Evolutionary conservation across 352 stramenopile species (phyloP), one percentile per base, ranked within the genome.

Genomic region (Globisporangium iwayamae): DNA sequence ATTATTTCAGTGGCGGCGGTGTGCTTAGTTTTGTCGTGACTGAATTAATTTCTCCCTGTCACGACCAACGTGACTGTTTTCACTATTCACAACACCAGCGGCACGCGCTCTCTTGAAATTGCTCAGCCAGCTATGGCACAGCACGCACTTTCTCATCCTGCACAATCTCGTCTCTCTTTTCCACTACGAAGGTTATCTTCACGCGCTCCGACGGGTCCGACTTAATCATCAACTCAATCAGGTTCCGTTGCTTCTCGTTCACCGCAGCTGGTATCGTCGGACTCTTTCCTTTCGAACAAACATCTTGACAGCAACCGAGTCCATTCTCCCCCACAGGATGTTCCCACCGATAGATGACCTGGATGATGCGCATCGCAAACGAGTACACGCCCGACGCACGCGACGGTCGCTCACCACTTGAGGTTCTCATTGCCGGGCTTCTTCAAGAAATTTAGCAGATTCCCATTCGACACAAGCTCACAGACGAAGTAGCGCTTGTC

Each of bases 331-430:
- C 41, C 41, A 47, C 1, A 18, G 41, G 0, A 47, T 7, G 14
- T n/a, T 3, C 10, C 41, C 41, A 47, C 41, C 22, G 14, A 20
- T 20, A 28, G 25, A 28, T 28, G 14, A 47, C 41, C 16, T 45
- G 7, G 18, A 57, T 45, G 30, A 63, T 55, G 38, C 57, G 53
- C 57, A 53, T 63, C 6, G 13, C 36, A 30, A 64, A 64, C 58
- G 58, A 55, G 58, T 56, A 64, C 45, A 64, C 32, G 48, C 57
- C 58, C 1, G 58, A 64, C 7, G 45, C 58, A 41, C 2, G 48
- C 30, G 46, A 64, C n/a, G 59, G 34, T 8, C 53, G 53, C 0
- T 16, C 18, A 6, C 32, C 32, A 47, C 41, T 20, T 47, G 13
- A 47, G 41, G 14, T 8, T 47, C 4, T 47, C 41, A 5, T 20